A percentile compares a stretch with the other conserved stretches of the same genome.
Conservation (phyloP, 257 asterid genomes). For the Jacaranda mimosifolia region DNA sequence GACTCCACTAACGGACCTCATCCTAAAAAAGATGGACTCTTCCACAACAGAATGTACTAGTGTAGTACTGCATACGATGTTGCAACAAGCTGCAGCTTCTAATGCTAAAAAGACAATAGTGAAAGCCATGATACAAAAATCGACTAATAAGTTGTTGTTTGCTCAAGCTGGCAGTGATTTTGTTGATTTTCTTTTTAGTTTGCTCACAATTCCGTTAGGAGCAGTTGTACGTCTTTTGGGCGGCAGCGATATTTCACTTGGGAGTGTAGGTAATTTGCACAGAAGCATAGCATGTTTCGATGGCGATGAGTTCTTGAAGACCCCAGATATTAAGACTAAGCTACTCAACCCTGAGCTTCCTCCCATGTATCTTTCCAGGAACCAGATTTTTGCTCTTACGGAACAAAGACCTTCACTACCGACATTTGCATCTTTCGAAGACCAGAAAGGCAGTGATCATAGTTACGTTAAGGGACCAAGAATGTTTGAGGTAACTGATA, state of each 20-base stretch:
- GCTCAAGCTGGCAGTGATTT: background rate
- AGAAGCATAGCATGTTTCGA: conserved; percentile 3
- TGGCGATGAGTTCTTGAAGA: background rate
- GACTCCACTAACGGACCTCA: conserved; percentile 23
- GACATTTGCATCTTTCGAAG: too few relatives aligned
- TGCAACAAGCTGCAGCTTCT: background rate
- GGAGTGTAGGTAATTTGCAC: conserved; percentile 34
- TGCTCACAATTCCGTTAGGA: conserved; percentile 36
- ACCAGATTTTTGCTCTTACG: background rate
- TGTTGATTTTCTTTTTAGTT: background rate
- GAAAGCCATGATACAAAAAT: conserved; percentile 25
- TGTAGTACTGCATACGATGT: background rate
- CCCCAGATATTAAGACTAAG: too few relatives aligned
- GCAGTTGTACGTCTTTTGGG: background rate
- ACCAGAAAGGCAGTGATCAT: too few relatives aligned
- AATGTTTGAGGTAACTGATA: too few relatives aligned
- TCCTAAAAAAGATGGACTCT: background rate
- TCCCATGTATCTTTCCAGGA: background rate
- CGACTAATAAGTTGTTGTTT: conserved; percentile 6
- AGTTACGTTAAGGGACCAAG: too few relatives aligned
- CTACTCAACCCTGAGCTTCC: conserved; percentile 23
- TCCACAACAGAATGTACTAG: too few relatives aligned
- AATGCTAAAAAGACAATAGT: background rate
- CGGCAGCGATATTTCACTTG: background rate
- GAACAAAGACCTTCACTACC: too few relatives aligned